Conservation (phyloP, 768 basidiomycete species). For the Ramaria rubella region DNA sequence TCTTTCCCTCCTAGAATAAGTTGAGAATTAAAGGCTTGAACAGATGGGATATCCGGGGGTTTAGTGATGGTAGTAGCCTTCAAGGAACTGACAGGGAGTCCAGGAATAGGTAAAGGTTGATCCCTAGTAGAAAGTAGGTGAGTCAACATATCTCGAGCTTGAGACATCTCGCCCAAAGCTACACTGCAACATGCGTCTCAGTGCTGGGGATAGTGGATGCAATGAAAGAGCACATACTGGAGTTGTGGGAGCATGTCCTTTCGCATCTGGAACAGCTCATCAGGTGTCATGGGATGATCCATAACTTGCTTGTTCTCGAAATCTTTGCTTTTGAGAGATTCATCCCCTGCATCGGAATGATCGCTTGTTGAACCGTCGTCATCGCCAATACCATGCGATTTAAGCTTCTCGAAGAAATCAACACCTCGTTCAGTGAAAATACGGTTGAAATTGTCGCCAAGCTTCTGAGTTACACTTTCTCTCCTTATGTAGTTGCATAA, state of each 20-base stretch:
- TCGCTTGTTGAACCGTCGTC: constrained; percentile 19
- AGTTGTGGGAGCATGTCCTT: constrained; percentile 64
- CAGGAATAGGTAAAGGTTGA: constrained; percentile 27
- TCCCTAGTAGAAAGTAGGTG: constrained; percentile 43
- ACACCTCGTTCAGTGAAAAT: constrained; percentile 68
- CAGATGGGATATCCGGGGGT: constrained; percentile 53
- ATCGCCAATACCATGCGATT: constrained; percentile 17
- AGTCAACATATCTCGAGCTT: constrained; percentile 63
- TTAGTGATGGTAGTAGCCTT: constrained; percentile 63
- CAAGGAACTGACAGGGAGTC: constrained; percentile 31
- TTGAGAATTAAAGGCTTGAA: constrained; percentile 67
- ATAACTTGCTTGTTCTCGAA: constrained; percentile 1
- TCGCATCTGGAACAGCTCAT: constrained; percentile 70
- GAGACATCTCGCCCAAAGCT: constrained; percentile 73
- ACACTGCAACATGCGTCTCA: constrained; percentile 36
- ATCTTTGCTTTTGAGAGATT: constrained; percentile 25
- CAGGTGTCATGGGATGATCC: constrained; percentile 53
- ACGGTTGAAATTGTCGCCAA: constrained; percentile 61
- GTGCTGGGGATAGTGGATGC: background rate
- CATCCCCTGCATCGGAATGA: constrained; percentile 25
- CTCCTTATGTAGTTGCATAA: constrained; percentile 20
- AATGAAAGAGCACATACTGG: constrained; percentile 43
- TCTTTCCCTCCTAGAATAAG: constrained; percentile 75
- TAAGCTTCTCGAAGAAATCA: constrained; percentile 61
- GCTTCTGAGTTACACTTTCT: constrained; percentile 47